Evolutionary conservation across 192 early-diverging fungal species (phyloP).

Genomic region (Backusella psychrophila): DNA sequence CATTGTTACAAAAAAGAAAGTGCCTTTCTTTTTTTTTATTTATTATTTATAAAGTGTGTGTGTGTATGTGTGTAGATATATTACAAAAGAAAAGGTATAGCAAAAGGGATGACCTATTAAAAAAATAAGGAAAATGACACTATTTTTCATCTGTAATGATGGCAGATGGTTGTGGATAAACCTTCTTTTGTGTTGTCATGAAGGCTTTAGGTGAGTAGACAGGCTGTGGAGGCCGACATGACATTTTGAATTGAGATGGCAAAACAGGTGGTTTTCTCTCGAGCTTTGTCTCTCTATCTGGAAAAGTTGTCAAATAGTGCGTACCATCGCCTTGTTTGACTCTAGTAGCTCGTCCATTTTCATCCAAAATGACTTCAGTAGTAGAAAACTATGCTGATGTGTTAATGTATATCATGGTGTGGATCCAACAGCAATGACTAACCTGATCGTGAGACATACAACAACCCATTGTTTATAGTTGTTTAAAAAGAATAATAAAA

Average conservation of each 20-base stretch:
- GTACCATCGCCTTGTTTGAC: conserved; percentile 20
- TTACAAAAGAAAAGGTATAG: background rate
- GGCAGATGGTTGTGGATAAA: background rate
- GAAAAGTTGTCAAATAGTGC: conserved; percentile 15
- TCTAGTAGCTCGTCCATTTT: conserved; percentile 15
- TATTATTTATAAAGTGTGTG: background rate
- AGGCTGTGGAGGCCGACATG: background rate
- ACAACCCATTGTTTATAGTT: conserved; percentile 11
- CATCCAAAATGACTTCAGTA: conserved; percentile 22
- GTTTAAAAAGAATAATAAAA: background rate
- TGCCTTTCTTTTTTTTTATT: background rate
- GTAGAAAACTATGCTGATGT: background rate
- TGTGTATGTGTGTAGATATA: background rate
- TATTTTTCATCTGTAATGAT: background rate
- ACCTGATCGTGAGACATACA: conserved; percentile 29
- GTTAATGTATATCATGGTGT: background rate
- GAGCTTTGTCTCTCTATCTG: conserved; percentile 20
- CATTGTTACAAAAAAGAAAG: conserved; percentile 1
- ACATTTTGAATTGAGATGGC: background rate
- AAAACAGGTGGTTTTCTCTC: conserved; percentile 10
- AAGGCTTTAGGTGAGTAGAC: background rate
- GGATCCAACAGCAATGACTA: background rate
- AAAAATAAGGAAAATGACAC: background rate
- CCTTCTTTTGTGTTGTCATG: conserved; percentile 4
- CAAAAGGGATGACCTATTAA: background rate